Percentiles rank a stretch among this genome's conserved stretches.
phyloP scores from a whole-genome alignment of 257 asterid species.

The Primulina eburnea region DNA sequence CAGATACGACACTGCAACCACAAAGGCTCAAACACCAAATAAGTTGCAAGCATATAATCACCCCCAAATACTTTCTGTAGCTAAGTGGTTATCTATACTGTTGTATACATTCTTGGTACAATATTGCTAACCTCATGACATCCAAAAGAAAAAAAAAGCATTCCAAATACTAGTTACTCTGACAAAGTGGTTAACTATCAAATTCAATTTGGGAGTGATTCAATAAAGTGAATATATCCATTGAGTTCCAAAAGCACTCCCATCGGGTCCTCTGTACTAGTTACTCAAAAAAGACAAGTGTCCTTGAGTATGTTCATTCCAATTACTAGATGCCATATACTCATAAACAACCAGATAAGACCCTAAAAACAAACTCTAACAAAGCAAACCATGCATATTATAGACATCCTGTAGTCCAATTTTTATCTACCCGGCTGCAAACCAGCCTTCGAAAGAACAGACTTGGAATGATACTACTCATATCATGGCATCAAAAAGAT shows the following conservation, averaged over 20 bases:
- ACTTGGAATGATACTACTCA: neutral
- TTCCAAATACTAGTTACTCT: no score
- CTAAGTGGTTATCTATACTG: slow-evolving; percentile 3
- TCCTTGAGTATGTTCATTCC: slow-evolving; percentile 9
- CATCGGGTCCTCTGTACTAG: slow-evolving; percentile 2
- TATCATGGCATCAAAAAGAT: neutral
- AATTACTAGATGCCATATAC: slow-evolving; percentile 12
- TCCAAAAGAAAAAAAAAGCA: neutral
- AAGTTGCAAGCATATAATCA: neutral
- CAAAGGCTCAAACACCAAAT: neutral
- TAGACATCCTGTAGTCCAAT: neutral
- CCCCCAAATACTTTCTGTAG: neutral
- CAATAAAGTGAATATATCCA: neutral
- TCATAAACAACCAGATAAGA: slow-evolving; percentile 9
- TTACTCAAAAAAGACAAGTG: neutral
- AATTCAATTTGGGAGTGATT: neutral
- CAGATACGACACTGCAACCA: neutral
- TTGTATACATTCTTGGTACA: no score
- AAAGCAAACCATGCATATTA: neutral
- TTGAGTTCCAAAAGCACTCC: slow-evolving; percentile 13
- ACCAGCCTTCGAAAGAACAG: neutral
- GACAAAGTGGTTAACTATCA: neutral
- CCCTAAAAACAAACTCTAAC: neutral
- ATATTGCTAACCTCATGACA: neutral
- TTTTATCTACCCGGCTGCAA: neutral